Evolutionary conservation across 2,329 filamentous ascomycete species (phyloP).

Genomic region (Colletotrichum noveboracense): DNA sequence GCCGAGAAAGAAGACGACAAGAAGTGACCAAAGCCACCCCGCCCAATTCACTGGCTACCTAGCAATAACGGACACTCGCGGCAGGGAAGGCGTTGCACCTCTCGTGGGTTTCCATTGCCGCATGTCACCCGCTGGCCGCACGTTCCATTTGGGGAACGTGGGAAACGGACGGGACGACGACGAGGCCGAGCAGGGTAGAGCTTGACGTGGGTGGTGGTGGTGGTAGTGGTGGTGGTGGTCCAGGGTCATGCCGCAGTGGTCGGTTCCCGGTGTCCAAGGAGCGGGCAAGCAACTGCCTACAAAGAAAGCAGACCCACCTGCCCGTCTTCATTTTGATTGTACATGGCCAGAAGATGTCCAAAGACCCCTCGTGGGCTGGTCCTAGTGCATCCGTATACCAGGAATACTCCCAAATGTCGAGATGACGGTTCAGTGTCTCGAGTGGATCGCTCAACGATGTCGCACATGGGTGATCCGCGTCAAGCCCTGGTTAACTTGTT

Average conservation of each 20-base stretch:
- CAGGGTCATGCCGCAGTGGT: background rate
- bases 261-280: background rate
- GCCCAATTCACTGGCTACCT: background rate
- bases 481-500: conserved; percentile 16
- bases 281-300: background rate
- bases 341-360: background rate
- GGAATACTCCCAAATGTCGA: conserved; percentile 5
- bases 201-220: background rate
- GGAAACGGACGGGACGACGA: background rate
- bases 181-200: background rate
- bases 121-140: conserved; percentile 6
- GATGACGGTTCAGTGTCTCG: background rate
- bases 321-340: background rate
- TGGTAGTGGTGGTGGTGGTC: background rate
- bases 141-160: conserved; percentile 5
- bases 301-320: background rate
- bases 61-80: background rate
- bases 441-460: conserved; percentile 21
- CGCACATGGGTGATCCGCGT: conserved; percentile 20
- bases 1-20: background rate
- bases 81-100: conserved; percentile 6
- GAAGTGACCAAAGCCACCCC: background rate
- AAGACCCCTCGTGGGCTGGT: conserved; percentile 4
- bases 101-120: conserved; percentile 10
- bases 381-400: background rate